Evolutionary conservation across 495 filamentous ascomycete genomes (phyloP), one percentile per base, ranked within the genome.

Genomic region (Immersiella caudata): DNA sequence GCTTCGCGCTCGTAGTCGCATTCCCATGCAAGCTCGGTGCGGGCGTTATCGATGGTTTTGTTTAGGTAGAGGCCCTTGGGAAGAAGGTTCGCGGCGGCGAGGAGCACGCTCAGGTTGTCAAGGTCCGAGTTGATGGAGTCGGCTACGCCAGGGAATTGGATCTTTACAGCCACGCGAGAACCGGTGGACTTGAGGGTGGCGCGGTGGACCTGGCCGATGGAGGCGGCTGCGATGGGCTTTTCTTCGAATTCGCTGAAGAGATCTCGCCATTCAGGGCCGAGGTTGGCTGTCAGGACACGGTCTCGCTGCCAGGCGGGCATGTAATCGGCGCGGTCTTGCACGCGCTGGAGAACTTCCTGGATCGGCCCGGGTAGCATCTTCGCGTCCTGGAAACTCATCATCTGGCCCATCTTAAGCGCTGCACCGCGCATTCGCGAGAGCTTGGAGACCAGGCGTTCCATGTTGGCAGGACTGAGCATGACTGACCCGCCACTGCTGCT

Each of bases 331-430:
- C 91, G 91, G 78, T 99, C 96, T 76, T 99, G 95, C 0, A 99
- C 96, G 0, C 95, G 89, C 73, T 95, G 92, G 20, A 99, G 83
- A 33, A 99, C 92, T 70, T 93, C 85, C 62, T 93, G 88, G 29
- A 99, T 92, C 0, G 91, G 86, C 1, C 84, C 87, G 5, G 95
- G 95, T 0, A 99, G 86, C 90, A 98, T 91, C 74, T 97, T 97
- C n/a, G 91, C 87, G 77, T 99, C 94, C 87, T 99, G 95, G 74
- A 99, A 93, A 73, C 91, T 95, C 80, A 99, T 89, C 91, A 99
- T 93, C 79, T 99, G 95, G 5, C 95, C 95, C 6, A 99, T 79
- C 78, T 99, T 99, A n/a, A 99, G 80, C 52, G 95, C 95, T n/a
- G 95, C 96, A 24, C 95, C 95, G 71, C 95, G 88, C 95, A 99